Conservation (phyloP, 1,284 basidiomycete species). For the Mycosarcoma mackinlayi region DNA sequence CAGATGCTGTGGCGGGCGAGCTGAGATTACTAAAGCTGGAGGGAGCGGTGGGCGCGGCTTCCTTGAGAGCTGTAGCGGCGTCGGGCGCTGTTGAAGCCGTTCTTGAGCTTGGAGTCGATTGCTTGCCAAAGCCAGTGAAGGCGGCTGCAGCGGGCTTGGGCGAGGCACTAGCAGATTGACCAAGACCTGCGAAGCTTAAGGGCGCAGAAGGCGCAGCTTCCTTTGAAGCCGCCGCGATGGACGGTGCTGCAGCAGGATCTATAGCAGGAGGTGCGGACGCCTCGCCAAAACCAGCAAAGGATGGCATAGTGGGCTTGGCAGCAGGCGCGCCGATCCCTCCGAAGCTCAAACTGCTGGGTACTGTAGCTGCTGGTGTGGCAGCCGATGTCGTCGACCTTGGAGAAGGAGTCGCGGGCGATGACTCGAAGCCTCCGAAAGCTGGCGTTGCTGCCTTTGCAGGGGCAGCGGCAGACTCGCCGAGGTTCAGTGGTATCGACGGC, state of each 20-base stretch:
- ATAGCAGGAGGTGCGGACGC: not conserved
- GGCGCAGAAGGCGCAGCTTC: constrained; percentile 1
- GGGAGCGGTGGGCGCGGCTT: not conserved
- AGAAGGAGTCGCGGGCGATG: constrained; percentile 3
- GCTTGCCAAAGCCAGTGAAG: constrained; percentile 14
- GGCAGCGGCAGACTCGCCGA: constrained; percentile 8
- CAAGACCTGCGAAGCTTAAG: constrained; percentile 10
- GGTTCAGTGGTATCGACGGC: constrained; percentile 13
- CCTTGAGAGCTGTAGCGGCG: not conserved
- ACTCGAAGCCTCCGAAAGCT: constrained; percentile 7
- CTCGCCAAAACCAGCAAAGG: constrained; percentile 8
- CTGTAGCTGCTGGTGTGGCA: constrained; percentile 4
- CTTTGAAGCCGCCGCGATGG: constrained; percentile 6
- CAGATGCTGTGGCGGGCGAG: constrained; percentile 4
- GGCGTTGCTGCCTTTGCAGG: constrained; percentile 3
- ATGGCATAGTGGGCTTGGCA: not conserved
- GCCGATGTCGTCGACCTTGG: too few species aligned
- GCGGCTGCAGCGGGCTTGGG: constrained; percentile 11
- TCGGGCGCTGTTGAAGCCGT: not conserved
- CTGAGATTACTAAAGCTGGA: constrained; percentile 15
- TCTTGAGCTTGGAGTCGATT: not conserved
- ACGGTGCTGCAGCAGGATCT: not conserved
- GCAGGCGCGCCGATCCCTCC: constrained; percentile 2
- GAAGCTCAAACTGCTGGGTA: constrained; percentile 3
- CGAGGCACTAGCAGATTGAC: constrained; percentile 1